Percentiles rank a stretch among this genome's conserved stretches.
Conservation (phyloP, 2,329 filamentous ascomycete genomes). For the Emergomyces pasteurianus region DNA sequence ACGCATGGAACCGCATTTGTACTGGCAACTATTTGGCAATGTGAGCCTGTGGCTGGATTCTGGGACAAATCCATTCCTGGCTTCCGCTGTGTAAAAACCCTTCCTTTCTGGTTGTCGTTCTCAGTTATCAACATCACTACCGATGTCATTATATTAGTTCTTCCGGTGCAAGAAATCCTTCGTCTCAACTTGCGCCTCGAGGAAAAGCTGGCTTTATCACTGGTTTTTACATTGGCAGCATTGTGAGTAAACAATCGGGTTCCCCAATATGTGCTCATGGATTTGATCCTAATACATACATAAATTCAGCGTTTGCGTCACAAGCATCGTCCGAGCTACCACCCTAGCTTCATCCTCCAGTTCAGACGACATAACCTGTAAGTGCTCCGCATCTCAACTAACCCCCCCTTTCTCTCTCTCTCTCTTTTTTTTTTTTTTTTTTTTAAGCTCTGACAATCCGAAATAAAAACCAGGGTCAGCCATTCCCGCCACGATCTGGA, state of each 20-base stretch:
- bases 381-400: not conserved
- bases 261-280: not conserved
- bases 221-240: slow-evolving; percentile 15
- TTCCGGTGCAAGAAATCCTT: slow-evolving; percentile 15
- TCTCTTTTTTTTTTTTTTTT: too few species aligned
- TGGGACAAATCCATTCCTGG: slow-evolving; percentile 13
- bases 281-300: not conserved
- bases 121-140: slow-evolving; percentile 17
- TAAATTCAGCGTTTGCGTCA: slow-evolving; percentile 7
- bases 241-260: slow-evolving; percentile 11
- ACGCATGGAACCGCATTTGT: slow-evolving; percentile 11
- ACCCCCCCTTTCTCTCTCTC: too few species aligned
- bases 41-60: slow-evolving; percentile 13
- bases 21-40: slow-evolving; percentile 16
- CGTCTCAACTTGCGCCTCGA: slow-evolving; percentile 11
- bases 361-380: slow-evolving; percentile 8
- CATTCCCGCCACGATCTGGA: slow-evolving; percentile 25
- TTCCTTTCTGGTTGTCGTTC: slow-evolving; percentile 14
- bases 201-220: slow-evolving; percentile 13
- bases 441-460: slow-evolving; percentile 6
- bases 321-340: slow-evolving; percentile 20
- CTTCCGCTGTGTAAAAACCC: slow-evolving; percentile 15
- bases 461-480: slow-evolving; percentile 14
- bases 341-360: slow-evolving; percentile 15
- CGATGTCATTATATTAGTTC: slow-evolving; percentile 15